These are phyloP conservation scores for Podila clonocystis DNA, from an alignment of 192 early-diverging fungal genomes.

Conservation along the genomic window DNA sequence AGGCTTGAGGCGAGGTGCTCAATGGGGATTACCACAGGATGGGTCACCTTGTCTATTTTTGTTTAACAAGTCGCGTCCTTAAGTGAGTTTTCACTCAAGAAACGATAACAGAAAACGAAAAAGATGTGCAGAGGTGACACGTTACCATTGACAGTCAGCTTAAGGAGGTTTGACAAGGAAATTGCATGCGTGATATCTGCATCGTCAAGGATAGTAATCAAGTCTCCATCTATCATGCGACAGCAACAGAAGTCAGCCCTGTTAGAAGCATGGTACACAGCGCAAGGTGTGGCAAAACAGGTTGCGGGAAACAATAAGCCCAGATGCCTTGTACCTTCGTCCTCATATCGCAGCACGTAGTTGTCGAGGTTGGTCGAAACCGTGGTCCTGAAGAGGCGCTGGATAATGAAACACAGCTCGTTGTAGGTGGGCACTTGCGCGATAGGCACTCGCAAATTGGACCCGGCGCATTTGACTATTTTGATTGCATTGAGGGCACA, in stretches of 20 bases:
- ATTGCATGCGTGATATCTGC: conserved; percentile 60
- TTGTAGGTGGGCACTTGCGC: conserved; percentile 61
- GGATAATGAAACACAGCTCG: conserved; percentile 62
- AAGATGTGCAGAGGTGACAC: neutral
- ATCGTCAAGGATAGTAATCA: conserved; percentile 62
- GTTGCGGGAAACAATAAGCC: no score
- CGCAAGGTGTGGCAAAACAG: neutral
- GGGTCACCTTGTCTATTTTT: conserved; percentile 25
- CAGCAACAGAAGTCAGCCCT: no score
- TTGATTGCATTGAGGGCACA: neutral
- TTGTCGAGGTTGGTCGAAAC: conserved; percentile 53
- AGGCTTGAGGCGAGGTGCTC: conserved; percentile 15
- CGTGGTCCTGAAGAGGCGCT: conserved; percentile 50
- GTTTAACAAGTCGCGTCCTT: neutral
- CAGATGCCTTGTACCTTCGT: conserved; percentile 49
- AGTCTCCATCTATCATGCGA: conserved; percentile 53
- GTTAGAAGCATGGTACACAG: neutral
- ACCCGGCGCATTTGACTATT: conserved; percentile 55
- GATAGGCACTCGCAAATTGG: conserved; percentile 58
- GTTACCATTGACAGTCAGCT: conserved; percentile 56
- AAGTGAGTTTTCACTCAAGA: neutral
- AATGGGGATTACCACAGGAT: conserved; percentile 25
- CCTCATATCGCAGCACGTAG: conserved; percentile 55
- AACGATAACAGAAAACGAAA: neutral
- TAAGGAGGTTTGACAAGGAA: conserved; percentile 54